A percentile compares a stretch with the other conserved stretches of the same genome.
These are phyloP conservation scores for Auricularia sp. DNA, from an alignment of 768 basidiomycete genomes.

Conservation along the genomic window DNA sequence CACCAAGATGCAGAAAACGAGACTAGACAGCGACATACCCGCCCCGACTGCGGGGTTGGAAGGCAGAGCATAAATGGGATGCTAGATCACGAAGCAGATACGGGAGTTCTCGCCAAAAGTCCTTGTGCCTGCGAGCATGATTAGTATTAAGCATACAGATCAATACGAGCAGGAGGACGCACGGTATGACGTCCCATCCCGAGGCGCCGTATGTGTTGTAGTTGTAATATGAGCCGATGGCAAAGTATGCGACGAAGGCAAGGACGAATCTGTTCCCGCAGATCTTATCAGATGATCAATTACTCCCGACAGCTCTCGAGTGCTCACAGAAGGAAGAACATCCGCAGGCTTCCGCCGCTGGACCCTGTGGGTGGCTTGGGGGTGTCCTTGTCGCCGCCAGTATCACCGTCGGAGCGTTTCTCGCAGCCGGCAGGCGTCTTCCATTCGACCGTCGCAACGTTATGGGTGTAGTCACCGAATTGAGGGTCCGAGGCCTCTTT, in stretches of 20 bases:
- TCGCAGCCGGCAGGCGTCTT: conserved; percentile 49
- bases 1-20: neutral
- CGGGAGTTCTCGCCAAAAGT: conserved; percentile 85
- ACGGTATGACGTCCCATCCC: conserved; percentile 75
- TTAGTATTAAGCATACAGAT: no score
- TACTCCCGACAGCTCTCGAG: neutral
- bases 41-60: conserved; percentile 50
- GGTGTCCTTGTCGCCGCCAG: neutral
- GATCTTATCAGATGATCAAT: neutral
- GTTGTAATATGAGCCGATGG: conserved; percentile 76
- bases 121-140: conserved; percentile 34
- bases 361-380: conserved; percentile 1
- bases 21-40: conserved; percentile 13
- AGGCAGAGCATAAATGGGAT: conserved; percentile 64
- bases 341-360: conserved; percentile 39
- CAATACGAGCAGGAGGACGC: no score
- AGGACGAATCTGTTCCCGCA: conserved; percentile 42
- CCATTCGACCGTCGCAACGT: conserved; percentile 52
- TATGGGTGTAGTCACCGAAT: conserved; percentile 53
- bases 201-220: conserved; percentile 80
- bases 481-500: conserved; percentile 32
- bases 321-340: conserved; percentile 78
- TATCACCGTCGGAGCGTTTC: conserved; percentile 15
- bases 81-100: conserved; percentile 74
- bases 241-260: conserved; percentile 61